Conservation (phyloP, 768 basidiomycete species). For the Auriscalpium vulgare region DNA sequence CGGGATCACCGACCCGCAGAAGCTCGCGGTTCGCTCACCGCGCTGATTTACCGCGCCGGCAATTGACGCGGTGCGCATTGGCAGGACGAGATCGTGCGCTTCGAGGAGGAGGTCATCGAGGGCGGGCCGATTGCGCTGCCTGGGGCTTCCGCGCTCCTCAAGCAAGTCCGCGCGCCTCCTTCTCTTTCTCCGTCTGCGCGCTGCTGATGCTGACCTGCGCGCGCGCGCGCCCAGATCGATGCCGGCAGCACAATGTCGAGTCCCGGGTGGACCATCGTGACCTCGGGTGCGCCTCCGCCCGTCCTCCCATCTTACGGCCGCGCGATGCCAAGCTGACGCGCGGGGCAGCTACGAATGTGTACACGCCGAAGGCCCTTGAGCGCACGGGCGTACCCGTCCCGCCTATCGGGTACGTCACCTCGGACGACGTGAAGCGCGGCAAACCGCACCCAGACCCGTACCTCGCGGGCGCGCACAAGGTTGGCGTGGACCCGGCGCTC, state of each 20-base stretch:
- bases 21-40: conserved; percentile 41
- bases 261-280: conserved; percentile 76
- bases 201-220: not conserved
- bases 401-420: conserved; percentile 56
- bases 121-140: conserved; percentile 58
- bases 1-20: conserved; percentile 45
- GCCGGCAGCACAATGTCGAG: conserved; percentile 15
- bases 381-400: conserved; percentile 56
- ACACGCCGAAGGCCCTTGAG: conserved; percentile 58
- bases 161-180: conserved; percentile 33
- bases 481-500: conserved; percentile 45
- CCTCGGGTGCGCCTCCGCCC: conserved; percentile 72
- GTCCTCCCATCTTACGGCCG: conserved; percentile 62
- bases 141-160: conserved; percentile 51
- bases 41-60: not conserved
- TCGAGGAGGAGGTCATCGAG: conserved; percentile 68
- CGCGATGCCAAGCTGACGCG: conserved; percentile 50
- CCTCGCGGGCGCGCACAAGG: conserved; percentile 59
- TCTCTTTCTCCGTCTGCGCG: not conserved
- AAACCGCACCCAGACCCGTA: conserved; percentile 92
- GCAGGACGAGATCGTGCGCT: conserved; percentile 64
- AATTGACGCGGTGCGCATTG: not conserved
- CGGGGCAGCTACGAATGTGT: conserved; percentile 63
- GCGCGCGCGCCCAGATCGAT: conserved; percentile 10
- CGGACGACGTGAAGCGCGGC: conserved; percentile 60